Conservation (phyloP, 192 early-diverging fungal species). For the Chytriomyces sp. region DNA sequence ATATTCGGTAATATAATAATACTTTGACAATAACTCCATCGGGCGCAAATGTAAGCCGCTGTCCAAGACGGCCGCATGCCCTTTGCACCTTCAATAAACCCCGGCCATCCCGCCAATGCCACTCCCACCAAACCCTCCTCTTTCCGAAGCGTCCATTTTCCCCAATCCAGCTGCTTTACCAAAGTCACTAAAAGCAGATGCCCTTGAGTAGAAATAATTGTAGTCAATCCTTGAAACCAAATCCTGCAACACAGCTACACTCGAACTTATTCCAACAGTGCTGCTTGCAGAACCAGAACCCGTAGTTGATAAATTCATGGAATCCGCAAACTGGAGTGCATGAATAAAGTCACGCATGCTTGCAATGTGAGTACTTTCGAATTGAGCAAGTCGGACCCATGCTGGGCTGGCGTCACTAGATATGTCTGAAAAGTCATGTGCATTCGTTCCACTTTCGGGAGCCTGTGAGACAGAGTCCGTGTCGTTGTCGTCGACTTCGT, state of each 20-base stretch:
- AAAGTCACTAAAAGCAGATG: neutral
- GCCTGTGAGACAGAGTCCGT: slow-evolving; percentile 10
- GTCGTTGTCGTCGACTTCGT: neutral
- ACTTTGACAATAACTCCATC: too few species aligned
- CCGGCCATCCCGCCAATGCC: neutral
- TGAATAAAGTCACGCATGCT: slow-evolving; percentile 77
- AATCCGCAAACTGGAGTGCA: slow-evolving; percentile 78
- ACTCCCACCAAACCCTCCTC: neutral
- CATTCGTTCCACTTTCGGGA: slow-evolving; percentile 26
- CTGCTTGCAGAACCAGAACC: neutral
- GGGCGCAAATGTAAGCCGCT: too few species aligned
- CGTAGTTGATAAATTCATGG: slow-evolving; percentile 48
- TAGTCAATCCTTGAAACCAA: slow-evolving; percentile 75
- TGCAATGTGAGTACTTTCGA: slow-evolving; percentile 67
- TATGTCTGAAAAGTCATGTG: neutral
- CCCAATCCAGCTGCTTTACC: neutral
- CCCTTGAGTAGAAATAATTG: slow-evolving; percentile 71
- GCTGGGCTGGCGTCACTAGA: slow-evolving; percentile 31
- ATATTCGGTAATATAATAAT: too few species aligned
- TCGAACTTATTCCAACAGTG: neutral
- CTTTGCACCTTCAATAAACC: too few species aligned
- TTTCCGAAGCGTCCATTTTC: neutral
- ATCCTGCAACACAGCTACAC: slow-evolving; percentile 62
- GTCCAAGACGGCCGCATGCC: too few species aligned
- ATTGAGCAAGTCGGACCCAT: slow-evolving; percentile 50